phyloP scores from a whole-genome alignment of 306 rosid genomes.

The Clitoria ternatea region DNA sequence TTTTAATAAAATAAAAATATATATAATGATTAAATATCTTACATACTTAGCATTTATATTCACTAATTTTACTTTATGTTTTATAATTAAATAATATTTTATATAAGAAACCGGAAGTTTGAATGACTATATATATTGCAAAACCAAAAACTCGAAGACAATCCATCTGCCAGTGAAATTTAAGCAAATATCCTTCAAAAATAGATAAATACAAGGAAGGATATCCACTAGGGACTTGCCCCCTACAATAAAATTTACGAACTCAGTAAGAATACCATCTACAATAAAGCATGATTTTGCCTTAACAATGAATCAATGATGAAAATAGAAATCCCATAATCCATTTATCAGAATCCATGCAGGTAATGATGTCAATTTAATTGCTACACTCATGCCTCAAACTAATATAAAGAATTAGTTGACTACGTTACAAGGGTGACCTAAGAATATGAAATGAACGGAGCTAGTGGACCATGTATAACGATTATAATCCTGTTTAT shows the following conservation, averaged over 20 bases:
- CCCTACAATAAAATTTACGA: constrained; percentile 23
- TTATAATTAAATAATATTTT: no score
- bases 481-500: not conserved
- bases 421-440: not conserved
- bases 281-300: constrained; percentile 13
- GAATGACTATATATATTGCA: no score
- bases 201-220: not conserved
- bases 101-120: no score
- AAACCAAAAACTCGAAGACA: not conserved
- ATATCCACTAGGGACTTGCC: not conserved
- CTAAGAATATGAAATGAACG: not conserved
- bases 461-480: not conserved
- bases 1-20: no score
- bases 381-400: not conserved
- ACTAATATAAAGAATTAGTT: not conserved
- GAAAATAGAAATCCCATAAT: not conserved
- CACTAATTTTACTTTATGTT: no score
- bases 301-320: not conserved
- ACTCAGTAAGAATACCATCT: not conserved
- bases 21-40: no score
- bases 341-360: not conserved
- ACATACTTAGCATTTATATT: no score
- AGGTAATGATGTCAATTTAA: not conserved
- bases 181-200: constrained; percentile 15
- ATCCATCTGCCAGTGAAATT: not conserved